Conservation (phyloP, 2,329 filamentous ascomycete genomes). For the Cordyceps sp. region DNA sequence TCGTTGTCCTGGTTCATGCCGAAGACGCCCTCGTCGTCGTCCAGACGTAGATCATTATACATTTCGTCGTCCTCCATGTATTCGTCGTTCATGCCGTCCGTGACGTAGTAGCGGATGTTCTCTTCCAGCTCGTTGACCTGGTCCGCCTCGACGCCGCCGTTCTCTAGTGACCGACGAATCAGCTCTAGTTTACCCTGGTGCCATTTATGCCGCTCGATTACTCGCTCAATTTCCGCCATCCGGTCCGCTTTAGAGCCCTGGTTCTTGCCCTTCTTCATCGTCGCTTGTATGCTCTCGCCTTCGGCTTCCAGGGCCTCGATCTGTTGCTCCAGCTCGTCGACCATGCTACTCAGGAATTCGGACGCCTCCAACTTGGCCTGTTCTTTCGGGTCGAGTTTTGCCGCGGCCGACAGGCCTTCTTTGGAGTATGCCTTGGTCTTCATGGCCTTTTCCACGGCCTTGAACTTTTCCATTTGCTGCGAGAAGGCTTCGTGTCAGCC, state of each 20-base stretch:
- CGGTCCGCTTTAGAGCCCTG: conserved; percentile 71
- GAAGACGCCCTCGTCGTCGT: conserved; percentile 80
- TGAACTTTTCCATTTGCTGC: conserved; percentile 98
- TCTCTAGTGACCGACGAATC: conserved; percentile 77
- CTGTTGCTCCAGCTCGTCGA: conserved; percentile 85
- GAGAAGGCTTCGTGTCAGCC: neutral
- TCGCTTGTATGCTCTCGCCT: conserved; percentile 68
- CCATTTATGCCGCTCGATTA: conserved; percentile 90
- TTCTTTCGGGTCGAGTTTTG: conserved; percentile 93
- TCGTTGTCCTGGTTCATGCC: conserved; percentile 71
- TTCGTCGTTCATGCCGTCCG: conserved; percentile 74
- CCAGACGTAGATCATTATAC: conserved; percentile 85
- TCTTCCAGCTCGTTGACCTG: conserved; percentile 83
- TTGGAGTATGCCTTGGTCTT: conserved; percentile 99
- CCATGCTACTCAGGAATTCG: conserved; percentile 73
- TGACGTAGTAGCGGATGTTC: conserved; percentile 86
- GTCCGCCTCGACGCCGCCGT: conserved; percentile 75
- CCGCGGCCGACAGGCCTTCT: conserved; percentile 80
- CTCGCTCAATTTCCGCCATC: conserved; percentile 67
- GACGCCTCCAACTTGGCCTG: conserved; percentile 80
- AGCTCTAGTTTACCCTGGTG: conserved; percentile 87
- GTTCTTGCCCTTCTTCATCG: conserved; percentile 90
- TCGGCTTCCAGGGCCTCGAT: conserved; percentile 89
- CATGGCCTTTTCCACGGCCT: conserved; percentile 99
- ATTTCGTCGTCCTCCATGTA: conserved; percentile 89